phyloP scores from a whole-genome alignment of 2,329 filamentous ascomycete genomes.

The Fusarium sp. region DNA sequence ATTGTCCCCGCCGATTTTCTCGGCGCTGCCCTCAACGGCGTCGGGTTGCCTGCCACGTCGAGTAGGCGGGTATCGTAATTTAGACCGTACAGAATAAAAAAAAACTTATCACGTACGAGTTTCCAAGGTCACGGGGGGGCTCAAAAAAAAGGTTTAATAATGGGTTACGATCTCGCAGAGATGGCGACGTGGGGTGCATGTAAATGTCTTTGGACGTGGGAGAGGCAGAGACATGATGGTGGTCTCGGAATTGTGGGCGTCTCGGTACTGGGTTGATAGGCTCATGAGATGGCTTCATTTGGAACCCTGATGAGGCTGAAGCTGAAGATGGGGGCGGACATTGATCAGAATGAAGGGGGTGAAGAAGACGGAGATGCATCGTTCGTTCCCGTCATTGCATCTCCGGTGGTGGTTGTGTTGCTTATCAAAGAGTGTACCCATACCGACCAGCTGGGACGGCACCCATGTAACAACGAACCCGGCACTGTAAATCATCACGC shows the following conservation, averaged over 20 bases:
- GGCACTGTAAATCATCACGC: conserved; percentile 30
- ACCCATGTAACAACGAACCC: conserved; percentile 23
- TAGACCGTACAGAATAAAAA: not conserved
- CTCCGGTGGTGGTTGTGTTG: not conserved
- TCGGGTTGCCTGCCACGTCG: conserved; percentile 9
- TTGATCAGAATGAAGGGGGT: not conserved
- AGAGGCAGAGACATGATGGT: not conserved
- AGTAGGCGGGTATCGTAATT: not conserved
- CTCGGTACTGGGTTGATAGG: not conserved
- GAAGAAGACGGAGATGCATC: conserved; percentile 12
- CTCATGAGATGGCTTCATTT: not conserved
- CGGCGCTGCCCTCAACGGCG: not conserved
- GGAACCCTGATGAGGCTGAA: conserved; percentile 18
- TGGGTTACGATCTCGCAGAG: conserved; percentile 16
- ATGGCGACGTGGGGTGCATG: conserved; percentile 36
- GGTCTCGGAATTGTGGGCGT: not conserved
- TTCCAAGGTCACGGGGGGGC: conserved; percentile 4
- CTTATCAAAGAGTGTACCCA: conserved; percentile 17
- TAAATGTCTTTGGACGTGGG: not conserved
- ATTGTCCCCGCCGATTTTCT: not conserved
- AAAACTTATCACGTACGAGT: conserved; percentile 11
- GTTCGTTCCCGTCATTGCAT: conserved; percentile 4
- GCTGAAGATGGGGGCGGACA: not conserved
- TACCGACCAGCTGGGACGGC: conserved; percentile 27
- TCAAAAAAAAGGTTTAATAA: conserved; percentile 8